Conservation (phyloP, 2,329 filamentous ascomycete genomes). For the Ophiostoma populinum region DNA sequence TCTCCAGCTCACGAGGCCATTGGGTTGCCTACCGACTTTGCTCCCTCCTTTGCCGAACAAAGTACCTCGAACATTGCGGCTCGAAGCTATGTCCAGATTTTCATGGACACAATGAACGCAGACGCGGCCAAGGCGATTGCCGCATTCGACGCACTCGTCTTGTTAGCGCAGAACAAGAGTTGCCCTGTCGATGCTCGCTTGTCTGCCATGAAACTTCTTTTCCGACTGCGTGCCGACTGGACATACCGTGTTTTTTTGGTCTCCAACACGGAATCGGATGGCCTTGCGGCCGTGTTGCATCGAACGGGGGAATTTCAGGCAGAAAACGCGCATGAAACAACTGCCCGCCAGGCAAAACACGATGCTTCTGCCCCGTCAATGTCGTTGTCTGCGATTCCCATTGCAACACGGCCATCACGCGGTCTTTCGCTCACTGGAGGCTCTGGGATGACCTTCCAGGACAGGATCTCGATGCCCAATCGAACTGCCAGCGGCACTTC, state of each 20-base stretch:
- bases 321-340: slow-evolving; percentile 25
- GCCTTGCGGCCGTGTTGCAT: slow-evolving; percentile 53
- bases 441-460: not conserved
- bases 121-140: slow-evolving; percentile 46
- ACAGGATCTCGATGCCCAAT: slow-evolving; percentile 14
- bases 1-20: slow-evolving; percentile 9
- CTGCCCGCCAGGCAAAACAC: slow-evolving; percentile 20
- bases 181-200: slow-evolving; percentile 54
- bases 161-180: slow-evolving; percentile 40
- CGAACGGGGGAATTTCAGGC: slow-evolving; percentile 40
- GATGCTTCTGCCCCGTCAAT: too few species aligned
- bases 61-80: slow-evolving; percentile 56
- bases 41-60: slow-evolving; percentile 16
- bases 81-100: slow-evolving; percentile 56
- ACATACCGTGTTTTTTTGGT: slow-evolving; percentile 59
- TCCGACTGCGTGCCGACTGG: slow-evolving; percentile 69
- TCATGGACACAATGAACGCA: slow-evolving; percentile 50
- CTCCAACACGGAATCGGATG: slow-evolving; percentile 51
- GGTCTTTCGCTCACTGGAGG: slow-evolving; percentile 35
- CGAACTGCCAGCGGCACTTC: slow-evolving; percentile 27
- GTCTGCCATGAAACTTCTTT: slow-evolving; percentile 60
- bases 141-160: slow-evolving; percentile 45
- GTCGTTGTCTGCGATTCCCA: too few species aligned
- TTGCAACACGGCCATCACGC: slow-evolving; percentile 14
- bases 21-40: not conserved